A percentile compares a stretch with the other conserved stretches of the same genome.
These are phyloP conservation scores for Lagenidium sp. DNA, from an alignment of 352 stramenopile genomes.

Conservation along the genomic window DNA sequence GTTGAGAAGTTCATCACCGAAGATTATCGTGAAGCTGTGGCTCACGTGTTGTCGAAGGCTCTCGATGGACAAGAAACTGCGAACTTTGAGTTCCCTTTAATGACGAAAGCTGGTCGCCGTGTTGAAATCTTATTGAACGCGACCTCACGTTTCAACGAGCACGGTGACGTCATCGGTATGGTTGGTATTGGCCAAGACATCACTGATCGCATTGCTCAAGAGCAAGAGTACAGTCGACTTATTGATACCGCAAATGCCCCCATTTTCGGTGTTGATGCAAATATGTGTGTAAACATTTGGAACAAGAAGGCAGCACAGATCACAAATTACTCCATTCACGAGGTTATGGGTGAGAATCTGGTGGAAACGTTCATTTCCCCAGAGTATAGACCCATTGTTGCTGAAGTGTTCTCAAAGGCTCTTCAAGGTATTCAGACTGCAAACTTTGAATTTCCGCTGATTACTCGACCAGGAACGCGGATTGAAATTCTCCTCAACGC, in stretches of 20 bases:
- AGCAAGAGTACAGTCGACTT: slow-evolving; percentile 35
- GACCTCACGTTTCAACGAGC: slow-evolving; percentile 35
- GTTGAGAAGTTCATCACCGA: slow-evolving; percentile 45
- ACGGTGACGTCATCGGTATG: slow-evolving; percentile 40
- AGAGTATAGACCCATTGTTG: slow-evolving; percentile 46
- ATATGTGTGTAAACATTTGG: slow-evolving; percentile 77
- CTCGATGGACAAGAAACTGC: slow-evolving; percentile 28
- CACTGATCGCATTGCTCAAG: slow-evolving; percentile 31
- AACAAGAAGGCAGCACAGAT: slow-evolving; percentile 83
- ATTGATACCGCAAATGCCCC: slow-evolving; percentile 53
- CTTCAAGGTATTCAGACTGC: slow-evolving; percentile 57
- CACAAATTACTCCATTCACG: slow-evolving; percentile 72
- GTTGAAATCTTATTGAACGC: slow-evolving; percentile 66
- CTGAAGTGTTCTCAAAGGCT: slow-evolving; percentile 51
- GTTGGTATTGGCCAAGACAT: slow-evolving; percentile 51
- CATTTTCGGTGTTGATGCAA: slow-evolving; percentile 42
- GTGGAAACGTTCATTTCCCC: slow-evolving; percentile 74
- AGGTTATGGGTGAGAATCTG: slow-evolving; percentile 73
- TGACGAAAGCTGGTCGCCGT: slow-evolving; percentile 46
- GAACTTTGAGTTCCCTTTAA: slow-evolving; percentile 61
- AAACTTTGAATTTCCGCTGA: slow-evolving; percentile 84
- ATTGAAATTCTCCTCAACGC: slow-evolving; percentile 64
- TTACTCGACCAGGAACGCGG: slow-evolving; percentile 34
- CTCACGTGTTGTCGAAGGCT: slow-evolving; percentile 27
- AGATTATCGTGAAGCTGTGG: slow-evolving; percentile 29